Base-by-base conservation (phyloP, 1,284 basidiomycete species). In the Ceratobasidium papillatum region DNA sequence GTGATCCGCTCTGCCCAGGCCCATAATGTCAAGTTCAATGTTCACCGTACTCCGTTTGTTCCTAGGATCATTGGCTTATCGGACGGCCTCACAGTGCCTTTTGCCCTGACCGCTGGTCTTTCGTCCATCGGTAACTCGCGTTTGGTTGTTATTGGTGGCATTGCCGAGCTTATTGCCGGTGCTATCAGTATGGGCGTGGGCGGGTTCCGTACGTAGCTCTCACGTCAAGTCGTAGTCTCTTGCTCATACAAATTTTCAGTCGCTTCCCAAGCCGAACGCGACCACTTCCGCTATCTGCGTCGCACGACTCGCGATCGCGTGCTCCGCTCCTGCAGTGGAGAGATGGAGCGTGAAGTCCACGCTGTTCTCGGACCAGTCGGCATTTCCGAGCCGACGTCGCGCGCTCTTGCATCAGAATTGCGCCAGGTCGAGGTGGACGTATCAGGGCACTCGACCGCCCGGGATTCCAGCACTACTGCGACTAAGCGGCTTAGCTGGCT, bases 141-240 rank as follows among this genome's bases (percentile, higher is more conserved):
- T 71, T 87, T 98, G 45, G 96, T 98, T 78, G 93, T 98, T 59
- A 86, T 98, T 62, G 94, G 95, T 78, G 95, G 96, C 61, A 84
- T 98, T 64, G 94, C 96, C 34, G 94, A 98, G 82, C 90, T 98
- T 77, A 94, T 96, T 75, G 94, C 95, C 1, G 96, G 96, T n/a
- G 94, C 95, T 9, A 94, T 99, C 76, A 85, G 84, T 19, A 99
- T 99, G 97, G 96, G 96, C 76, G 93, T 99, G 63, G 97, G 97
- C 74, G 97, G 97, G 30, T 98, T 97, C 86, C 91, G 83, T 84
- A 76, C 66, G 81, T 80, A 49, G 12, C 36, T 47, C 36, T 8
- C 56, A 9, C 11, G 25, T 71, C 25, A 27, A 0, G 1, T 11
- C 30, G 19, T 32, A 74, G n/a, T 25, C 17, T 17, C 36, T 38